Percentiles rank a stretch among this genome's conserved stretches.
phyloP scores from a whole-genome alignment of 208 protist genomes.

The Wallacemonas rigidus region DNA sequence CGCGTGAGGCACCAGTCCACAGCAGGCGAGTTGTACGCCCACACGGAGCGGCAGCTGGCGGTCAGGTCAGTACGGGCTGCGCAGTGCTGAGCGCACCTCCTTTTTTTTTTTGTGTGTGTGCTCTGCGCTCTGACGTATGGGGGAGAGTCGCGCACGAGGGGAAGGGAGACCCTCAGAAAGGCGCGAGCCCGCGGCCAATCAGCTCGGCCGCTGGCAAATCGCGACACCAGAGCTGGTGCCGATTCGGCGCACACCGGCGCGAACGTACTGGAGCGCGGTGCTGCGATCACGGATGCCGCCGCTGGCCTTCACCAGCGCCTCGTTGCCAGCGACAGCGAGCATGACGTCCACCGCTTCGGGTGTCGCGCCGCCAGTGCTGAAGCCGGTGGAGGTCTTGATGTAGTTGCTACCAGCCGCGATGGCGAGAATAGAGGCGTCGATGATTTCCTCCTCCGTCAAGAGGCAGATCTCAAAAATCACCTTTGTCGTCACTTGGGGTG shows the following conservation, averaged over 20 bases:
- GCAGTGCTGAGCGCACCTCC: too few species aligned
- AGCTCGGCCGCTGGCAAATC: constrained; percentile 45
- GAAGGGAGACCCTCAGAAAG: background rate
- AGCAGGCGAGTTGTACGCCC: too few species aligned
- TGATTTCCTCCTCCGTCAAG: constrained; percentile 86
- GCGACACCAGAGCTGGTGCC: constrained; percentile 89
- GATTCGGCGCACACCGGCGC: constrained; percentile 85
- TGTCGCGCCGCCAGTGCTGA: constrained; percentile 88
- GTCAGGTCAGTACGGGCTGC: too few species aligned
- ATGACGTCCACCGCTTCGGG: constrained; percentile 90
- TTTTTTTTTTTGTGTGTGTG: too few species aligned
- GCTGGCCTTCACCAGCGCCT: constrained; percentile 84
- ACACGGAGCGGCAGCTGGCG: too few species aligned
- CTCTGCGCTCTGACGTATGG: too few species aligned
- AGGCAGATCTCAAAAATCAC: constrained; percentile 96
- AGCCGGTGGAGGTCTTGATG: constrained; percentile 97
- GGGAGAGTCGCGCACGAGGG: background rate
- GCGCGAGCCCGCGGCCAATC: background rate
- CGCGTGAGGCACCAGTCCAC: too few species aligned
- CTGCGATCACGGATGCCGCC: constrained; percentile 87
- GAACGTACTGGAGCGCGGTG: constrained; percentile 86
- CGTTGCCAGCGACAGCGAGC: constrained; percentile 87
- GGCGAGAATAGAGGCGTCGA: constrained; percentile 89
- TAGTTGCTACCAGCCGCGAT: constrained; percentile 87
- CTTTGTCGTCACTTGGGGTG: constrained; percentile 52